Evolutionary conservation across 129 eudicot species (phyloP), one percentile per base, ranked within the genome.

Genomic region (Tanacetum coccineum): DNA sequence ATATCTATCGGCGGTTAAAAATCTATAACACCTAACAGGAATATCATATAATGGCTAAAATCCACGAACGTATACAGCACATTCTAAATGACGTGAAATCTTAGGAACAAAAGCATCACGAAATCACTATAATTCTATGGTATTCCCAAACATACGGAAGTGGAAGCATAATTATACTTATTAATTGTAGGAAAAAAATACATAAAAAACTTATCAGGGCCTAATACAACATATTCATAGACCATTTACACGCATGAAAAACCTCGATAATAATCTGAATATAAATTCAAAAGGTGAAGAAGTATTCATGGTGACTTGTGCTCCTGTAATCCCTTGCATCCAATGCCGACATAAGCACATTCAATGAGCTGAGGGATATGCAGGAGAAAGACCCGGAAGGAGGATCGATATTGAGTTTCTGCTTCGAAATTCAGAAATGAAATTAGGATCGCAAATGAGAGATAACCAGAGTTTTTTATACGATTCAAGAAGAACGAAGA

Each of bases 381-480:
- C 48, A 6, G 66, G 48, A 61, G 26, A 13, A 61, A 30, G 26
- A 17, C 14, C 66, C 25, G 48, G 66, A 32, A 1, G 66, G 66
- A 28, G 19, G 48, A 14, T 61, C 48, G 48, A 61, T 26, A 8
- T 36, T 61, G 49, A 48, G 48, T 61, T 61, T 32, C 25, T 20
- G 66, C n/a, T 14, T 36, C 66, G 25, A 5, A 15, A 48, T 48
- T 13, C 19, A 61, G 22, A n/a, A n/a, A n/a, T 61, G 48, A 17
- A 61, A 17, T n/a, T n/a, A 61, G 49, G 66, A 39, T 39, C 22
- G 3, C 25, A 30, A 7, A 61, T 61, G 48, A 61, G 49, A 32
- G 49, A 17, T 61, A 61, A 61, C 66, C 66, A 61, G 26, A 47
- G 48, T n/a, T 61, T 61, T 61, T 47, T 12, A 61, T 0, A 61